Evolutionary conservation across 352 stramenopile genomes (phyloP).

Genomic region (Halophytophthora batemanensis): DNA sequence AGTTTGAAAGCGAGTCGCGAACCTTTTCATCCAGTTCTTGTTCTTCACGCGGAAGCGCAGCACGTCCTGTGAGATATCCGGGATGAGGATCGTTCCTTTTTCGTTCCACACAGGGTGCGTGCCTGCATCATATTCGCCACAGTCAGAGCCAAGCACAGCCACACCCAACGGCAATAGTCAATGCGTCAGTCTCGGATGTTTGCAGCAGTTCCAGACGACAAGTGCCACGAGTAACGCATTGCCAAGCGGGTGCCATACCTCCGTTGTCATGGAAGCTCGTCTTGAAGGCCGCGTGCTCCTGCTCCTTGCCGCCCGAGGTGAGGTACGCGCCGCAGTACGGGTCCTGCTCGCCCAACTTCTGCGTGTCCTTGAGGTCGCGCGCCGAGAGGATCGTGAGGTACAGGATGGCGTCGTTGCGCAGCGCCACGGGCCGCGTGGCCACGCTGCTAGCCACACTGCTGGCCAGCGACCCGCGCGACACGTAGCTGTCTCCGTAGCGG

Average conservation of each 20-base stretch:
- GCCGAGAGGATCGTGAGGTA: constrained; percentile 66
- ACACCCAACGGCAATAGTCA: neutral
- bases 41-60: constrained; percentile 72
- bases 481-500: constrained; percentile 11
- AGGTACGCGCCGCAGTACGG: constrained; percentile 67
- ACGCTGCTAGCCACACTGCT: constrained; percentile 32
- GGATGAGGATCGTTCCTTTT: constrained; percentile 67
- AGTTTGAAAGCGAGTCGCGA: constrained; percentile 1
- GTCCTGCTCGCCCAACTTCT: constrained; percentile 71
- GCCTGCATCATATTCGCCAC: constrained; percentile 21
- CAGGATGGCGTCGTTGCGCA: constrained; percentile 70
- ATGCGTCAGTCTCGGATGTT: neutral
- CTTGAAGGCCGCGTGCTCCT: constrained; percentile 59
- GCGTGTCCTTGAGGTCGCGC: constrained; percentile 65
- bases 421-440: constrained; percentile 19
- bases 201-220: no score
- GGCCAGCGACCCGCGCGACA: constrained; percentile 26
- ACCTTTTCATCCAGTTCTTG: constrained; percentile 82
- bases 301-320: constrained; percentile 46
- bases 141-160: constrained; percentile 5
- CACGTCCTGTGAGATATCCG: constrained; percentile 62
- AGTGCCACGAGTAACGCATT: no score
- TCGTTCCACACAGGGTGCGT: constrained; percentile 70
- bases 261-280: constrained; percentile 72
- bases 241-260: constrained; percentile 17